Percentiles rank a stretch among this genome's conserved stretches.
These are phyloP conservation scores for Capronia americana DNA, from an alignment of 2,329 filamentous ascomycete genomes.

Conservation along the genomic window DNA sequence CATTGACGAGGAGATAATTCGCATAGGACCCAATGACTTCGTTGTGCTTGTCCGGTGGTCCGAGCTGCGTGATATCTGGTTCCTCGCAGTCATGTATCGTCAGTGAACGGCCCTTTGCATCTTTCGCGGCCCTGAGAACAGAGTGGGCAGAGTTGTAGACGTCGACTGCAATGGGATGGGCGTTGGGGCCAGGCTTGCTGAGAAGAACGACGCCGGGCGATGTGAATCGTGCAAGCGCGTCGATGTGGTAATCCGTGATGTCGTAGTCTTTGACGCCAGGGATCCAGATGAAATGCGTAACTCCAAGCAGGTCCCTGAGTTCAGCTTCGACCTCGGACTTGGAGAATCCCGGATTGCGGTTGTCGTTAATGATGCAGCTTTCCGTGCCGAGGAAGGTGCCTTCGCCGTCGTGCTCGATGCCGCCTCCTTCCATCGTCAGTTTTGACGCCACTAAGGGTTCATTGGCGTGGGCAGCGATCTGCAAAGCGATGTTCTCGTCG, in stretches of 20 bases:
- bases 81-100: constrained; percentile 42
- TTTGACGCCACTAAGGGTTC: constrained; percentile 34
- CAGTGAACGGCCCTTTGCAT: constrained; percentile 41
- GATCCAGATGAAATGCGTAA: constrained; percentile 45
- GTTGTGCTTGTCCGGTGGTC: constrained; percentile 16
- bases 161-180: constrained; percentile 38
- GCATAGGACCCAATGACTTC: constrained; percentile 42
- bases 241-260: constrained; percentile 46
- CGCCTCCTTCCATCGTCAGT: constrained; percentile 44
- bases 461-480: constrained; percentile 15
- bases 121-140: constrained; percentile 36
- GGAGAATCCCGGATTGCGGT: constrained; percentile 42
- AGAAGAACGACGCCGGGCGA: constrained; percentile 42
- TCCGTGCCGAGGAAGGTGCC: constrained; percentile 46
- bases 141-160: constrained; percentile 41
- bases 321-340: constrained; percentile 41
- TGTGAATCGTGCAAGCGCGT: constrained; percentile 43
- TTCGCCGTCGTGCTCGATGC: constrained; percentile 46
- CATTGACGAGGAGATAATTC: constrained; percentile 45
- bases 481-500: constrained; percentile 27
- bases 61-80: constrained; percentile 35
- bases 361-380: constrained; percentile 44
- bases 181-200: constrained; percentile 38
- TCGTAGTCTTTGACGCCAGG: constrained; percentile 43
- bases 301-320: constrained; percentile 41